Percentiles rank a stretch among this genome's conserved stretches.
phyloP scores from a whole-genome alignment of 1,284 basidiomycete species.

The Austroboletus sp. region DNA sequence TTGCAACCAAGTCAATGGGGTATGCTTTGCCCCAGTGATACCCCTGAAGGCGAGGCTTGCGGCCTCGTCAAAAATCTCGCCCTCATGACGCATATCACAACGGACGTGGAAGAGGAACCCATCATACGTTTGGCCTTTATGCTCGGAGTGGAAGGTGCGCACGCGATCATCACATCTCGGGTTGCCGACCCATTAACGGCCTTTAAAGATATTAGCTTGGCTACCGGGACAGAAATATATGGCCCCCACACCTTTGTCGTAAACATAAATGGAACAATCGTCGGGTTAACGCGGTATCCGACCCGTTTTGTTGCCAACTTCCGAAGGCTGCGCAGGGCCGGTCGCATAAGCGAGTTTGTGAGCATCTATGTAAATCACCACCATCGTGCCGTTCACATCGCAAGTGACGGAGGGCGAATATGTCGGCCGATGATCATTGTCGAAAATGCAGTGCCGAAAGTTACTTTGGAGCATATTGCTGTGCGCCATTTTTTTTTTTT shows the following conservation, averaged over 20 bases:
- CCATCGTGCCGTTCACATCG: constrained; percentile 92
- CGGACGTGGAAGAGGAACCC: constrained; percentile 94
- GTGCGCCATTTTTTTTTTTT: constrained; percentile 36
- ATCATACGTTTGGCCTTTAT: constrained; percentile 87
- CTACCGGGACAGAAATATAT: constrained; percentile 95
- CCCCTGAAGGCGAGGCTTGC: constrained; percentile 98
- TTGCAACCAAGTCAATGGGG: constrained; percentile 99
- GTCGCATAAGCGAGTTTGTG: constrained; percentile 93
- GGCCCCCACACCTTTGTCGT: constrained; percentile 88
- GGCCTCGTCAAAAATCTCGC: constrained; percentile 98
- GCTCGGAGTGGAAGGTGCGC: constrained; percentile 87
- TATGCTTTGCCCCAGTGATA: constrained; percentile 96
- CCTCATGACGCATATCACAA: constrained; percentile 99
- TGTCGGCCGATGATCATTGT: constrained; percentile 98
- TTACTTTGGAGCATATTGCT: constrained; percentile 75
- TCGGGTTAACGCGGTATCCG: constrained; percentile 87
- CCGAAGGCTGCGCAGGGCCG: constrained; percentile 85
- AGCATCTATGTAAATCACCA: constrained; percentile 96
- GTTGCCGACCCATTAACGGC: constrained; percentile 13
- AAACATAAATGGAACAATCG: constrained; percentile 93
- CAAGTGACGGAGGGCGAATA: constrained; percentile 95
- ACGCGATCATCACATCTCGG: constrained; percentile 9
- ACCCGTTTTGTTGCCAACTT: constrained; percentile 85
- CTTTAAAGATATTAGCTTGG: constrained; percentile 76
- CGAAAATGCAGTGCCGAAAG: constrained; percentile 73